Base-by-base conservation (phyloP, 106 monocot species). In the Acorus gramineus region DNA sequence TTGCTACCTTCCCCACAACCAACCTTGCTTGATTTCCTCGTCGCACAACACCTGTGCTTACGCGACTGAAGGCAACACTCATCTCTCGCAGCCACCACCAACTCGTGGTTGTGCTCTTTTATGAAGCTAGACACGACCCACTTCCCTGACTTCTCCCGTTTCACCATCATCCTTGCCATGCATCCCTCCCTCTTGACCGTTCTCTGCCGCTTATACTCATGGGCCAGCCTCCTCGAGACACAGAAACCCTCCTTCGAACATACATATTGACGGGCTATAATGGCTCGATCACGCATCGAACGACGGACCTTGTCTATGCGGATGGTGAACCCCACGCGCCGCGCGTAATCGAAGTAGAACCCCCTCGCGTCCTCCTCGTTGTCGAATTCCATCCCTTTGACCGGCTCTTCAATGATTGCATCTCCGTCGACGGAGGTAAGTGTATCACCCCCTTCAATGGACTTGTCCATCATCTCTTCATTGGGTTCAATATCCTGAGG, bases 81-180 rank as follows among this genome's bases (percentile, higher is more conserved):
- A 1, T 28, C 28, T 28, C 28, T 28, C 28, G 28, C 28, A 28
- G 28, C 28, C 28, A 28, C 28, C 28, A 28, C 2, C 3, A 62
- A 47, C 47, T 62, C 61, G 12, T 62, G 61, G 46, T 62, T 62
- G 12, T 62, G 61, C 9, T 62, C 61, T 47, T 47, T 62, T 9
- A 62, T 12, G 47, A 47, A 62, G 5, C n/a, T 3, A 47, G 46
- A 11, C 3, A 11, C 46, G 12, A 62, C 8, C 61, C 47, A 62
- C 5, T 3, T 62, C 5, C 47, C 45, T 11, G 8, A 46, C 3
- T 8, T 14, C 61, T 5, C 48, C 47, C 47, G 46, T 5, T 47
- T 46, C 47, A 62, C 61, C 10, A 11, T 4, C 61, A 62, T 47
- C 3, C 47, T 11, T 9, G 61, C 61, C n/a, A 5, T 62, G n/a